Percentiles rank a stretch among this genome's conserved stretches.
phyloP scores from a whole-genome alignment of 1,284 basidiomycete species.

The Melampsora medusae region DNA sequence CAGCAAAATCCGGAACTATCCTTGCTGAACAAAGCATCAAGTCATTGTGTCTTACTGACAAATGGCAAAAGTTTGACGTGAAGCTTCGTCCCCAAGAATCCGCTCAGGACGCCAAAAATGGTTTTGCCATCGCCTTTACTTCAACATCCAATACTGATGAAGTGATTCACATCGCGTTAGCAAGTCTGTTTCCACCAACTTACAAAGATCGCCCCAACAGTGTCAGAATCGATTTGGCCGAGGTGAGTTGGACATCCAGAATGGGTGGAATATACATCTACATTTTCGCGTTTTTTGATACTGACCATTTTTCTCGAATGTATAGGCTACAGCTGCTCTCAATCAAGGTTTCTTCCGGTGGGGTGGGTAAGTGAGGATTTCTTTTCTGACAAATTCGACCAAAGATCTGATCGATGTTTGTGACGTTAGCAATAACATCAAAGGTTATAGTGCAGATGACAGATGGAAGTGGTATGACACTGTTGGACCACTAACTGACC shows the following conservation, averaged over 20 bases:
- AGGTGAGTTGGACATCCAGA: neutral
- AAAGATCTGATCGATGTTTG: neutral
- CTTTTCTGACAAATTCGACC: neutral
- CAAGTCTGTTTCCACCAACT: neutral
- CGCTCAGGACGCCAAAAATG: neutral
- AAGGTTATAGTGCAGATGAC: neutral
- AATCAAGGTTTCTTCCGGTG: neutral
- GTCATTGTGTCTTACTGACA: neutral
- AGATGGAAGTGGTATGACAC: neutral
- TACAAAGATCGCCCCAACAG: neutral
- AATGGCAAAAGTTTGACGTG: conserved; percentile 3
- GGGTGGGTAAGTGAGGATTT: neutral
- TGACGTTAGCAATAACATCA: neutral
- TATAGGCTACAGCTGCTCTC: conserved; percentile 3
- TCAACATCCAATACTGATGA: neutral
- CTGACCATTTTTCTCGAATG: neutral
- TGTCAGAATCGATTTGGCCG: neutral
- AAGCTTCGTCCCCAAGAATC: neutral
- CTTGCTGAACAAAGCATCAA: neutral
- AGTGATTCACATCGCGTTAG: neutral
- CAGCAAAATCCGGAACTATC: neutral
- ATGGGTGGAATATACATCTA: neutral
- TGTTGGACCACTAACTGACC: neutral
- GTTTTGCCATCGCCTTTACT: neutral
- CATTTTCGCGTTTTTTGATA: neutral